Evolutionary conservation across 306 rosid species (phyloP), one percentile per base, ranked within the genome.

Genomic region (Alnus glutinosa): DNA sequence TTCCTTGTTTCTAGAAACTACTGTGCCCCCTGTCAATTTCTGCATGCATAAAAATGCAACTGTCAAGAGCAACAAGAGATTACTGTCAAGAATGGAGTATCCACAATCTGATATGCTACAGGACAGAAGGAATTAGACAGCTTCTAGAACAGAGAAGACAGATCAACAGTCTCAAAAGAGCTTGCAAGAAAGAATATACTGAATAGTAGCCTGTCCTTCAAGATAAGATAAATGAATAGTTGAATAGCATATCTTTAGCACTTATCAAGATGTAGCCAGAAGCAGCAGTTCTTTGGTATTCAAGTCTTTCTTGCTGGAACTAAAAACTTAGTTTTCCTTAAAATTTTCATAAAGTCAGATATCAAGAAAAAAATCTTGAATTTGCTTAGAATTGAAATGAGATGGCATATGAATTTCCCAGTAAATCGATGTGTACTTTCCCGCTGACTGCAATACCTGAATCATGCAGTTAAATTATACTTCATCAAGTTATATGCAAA

Each of bases 1-100:
- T 55, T 94, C 97, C 89, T 92, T 94, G 96, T 94, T 94, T 87
- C 98, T 90, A 34, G 98, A 94, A 68, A 94, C 86, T 68, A 94
- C 83, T 67, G 92, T 92, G 64, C 97, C 98, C 64, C 98, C 97
- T 48, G 97, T 92, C 86, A 94, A 85, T 78, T 80, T 87, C 98
- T 94, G 91, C 84, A 88, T 67, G 69, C 83, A 83, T 61, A 74
- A 86, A 39, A 79, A 85, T 37, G 78, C 54, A 82, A 79, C 71
- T 61, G 58, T 55, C 70, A 55, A 85, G 37, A 86, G 84, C 42
- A 77, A 63, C 49, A 78, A 75, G 73, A 68, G 75, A 68, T 42
- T 52, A 54, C 57, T 28, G 2, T 44, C 62, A 64, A 57, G 19
- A 46, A 42, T 34, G 5, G 54, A 61, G 37, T 74, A 78, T 52